Evolutionary conservation across 164 flowering plant genomes (phyloP).

Genomic region (Dillenia suffruticosa): DNA sequence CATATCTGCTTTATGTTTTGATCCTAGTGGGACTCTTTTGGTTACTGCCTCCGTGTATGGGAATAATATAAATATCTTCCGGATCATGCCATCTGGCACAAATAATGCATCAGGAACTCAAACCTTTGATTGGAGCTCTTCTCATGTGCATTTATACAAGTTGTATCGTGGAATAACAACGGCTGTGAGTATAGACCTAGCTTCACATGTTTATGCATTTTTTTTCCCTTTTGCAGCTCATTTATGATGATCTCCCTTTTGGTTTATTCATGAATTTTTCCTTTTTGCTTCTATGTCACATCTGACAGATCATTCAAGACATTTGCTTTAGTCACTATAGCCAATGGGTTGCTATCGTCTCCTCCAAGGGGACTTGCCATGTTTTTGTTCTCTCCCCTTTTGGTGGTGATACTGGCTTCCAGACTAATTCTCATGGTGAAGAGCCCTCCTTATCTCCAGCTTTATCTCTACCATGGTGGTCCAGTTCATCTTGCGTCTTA

Average conservation of each 20-base stretch:
- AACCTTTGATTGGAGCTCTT: constrained; percentile 15
- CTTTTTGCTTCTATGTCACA: background rate
- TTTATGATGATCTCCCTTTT: background rate
- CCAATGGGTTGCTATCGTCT: constrained; percentile 72
- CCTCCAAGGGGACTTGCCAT: constrained; percentile 80
- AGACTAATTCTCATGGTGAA: too few species aligned
- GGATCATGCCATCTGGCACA: constrained; percentile 45
- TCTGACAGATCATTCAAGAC: constrained; percentile 69
- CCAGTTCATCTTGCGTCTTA: too few species aligned
- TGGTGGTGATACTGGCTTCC: constrained; percentile 28
- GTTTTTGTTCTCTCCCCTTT: constrained; percentile 63
- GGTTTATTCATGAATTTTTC: background rate
- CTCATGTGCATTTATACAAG: constrained; percentile 63
- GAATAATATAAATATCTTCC: constrained; percentile 69
- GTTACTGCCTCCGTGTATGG: constrained; percentile 86
- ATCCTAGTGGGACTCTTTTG: constrained; percentile 70
- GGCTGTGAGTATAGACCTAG: constrained; percentile 43
- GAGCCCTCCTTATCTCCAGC: too few species aligned
- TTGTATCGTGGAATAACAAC: constrained; percentile 80
- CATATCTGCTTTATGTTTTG: constrained; percentile 75
- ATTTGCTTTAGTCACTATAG: constrained; percentile 78
- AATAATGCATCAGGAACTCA: constrained; percentile 37
- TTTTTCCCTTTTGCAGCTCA: background rate
- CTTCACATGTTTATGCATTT: background rate
- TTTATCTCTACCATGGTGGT: too few species aligned